A percentile compares a stretch with the other conserved stretches of the same genome.
These are phyloP conservation scores for Paradendryphiella salina DNA, from an alignment of 2,329 filamentous ascomycete genomes.

Conservation along the genomic window DNA sequence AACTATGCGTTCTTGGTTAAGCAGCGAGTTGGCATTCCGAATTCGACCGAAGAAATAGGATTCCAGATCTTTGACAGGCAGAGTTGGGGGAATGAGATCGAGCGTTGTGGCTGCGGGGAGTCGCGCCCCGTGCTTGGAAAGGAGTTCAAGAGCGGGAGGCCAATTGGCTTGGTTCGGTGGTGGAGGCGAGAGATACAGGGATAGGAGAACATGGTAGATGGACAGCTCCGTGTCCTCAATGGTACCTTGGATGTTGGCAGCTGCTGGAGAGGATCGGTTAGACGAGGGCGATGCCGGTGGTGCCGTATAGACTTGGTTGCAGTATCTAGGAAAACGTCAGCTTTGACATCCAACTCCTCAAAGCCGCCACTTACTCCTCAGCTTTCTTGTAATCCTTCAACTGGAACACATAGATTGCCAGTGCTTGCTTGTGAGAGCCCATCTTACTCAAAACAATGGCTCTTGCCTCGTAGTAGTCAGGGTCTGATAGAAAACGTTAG, in stretches of 20 bases:
- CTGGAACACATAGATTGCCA: conserved; percentile 98
- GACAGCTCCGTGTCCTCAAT: conserved; percentile 65
- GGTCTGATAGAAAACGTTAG: conserved; percentile 57
- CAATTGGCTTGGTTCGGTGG: conserved; percentile 72
- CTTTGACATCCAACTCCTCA: background rate
- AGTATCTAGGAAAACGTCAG: conserved; percentile 64
- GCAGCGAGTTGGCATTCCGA: conserved; percentile 76
- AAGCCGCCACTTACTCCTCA: conserved; percentile 68
- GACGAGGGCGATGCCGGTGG: conserved; percentile 19
- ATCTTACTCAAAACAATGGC: conserved; percentile 93
- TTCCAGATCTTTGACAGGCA: conserved; percentile 78
- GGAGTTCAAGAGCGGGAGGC: conserved; percentile 77
- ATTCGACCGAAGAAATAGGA: conserved; percentile 93
- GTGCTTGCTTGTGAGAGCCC: conserved; percentile 89
- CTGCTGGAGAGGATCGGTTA: conserved; percentile 36
- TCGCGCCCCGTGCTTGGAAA: conserved; percentile 90
- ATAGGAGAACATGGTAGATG: conserved; percentile 89
- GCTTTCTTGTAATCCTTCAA: conserved; percentile 84
- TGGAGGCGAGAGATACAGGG: conserved; percentile 83
- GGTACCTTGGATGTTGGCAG: conserved; percentile 33
- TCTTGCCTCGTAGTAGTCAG: conserved; percentile 83
- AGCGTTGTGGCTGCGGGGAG: conserved; percentile 86
- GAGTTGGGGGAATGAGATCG: conserved; percentile 76
- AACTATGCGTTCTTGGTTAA: conserved; percentile 79
- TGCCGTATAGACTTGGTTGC: conserved; percentile 77